These are phyloP conservation scores for Amphichorda felina DNA, from an alignment of 2,329 filamentous ascomycete genomes.

Conservation along the genomic window DNA sequence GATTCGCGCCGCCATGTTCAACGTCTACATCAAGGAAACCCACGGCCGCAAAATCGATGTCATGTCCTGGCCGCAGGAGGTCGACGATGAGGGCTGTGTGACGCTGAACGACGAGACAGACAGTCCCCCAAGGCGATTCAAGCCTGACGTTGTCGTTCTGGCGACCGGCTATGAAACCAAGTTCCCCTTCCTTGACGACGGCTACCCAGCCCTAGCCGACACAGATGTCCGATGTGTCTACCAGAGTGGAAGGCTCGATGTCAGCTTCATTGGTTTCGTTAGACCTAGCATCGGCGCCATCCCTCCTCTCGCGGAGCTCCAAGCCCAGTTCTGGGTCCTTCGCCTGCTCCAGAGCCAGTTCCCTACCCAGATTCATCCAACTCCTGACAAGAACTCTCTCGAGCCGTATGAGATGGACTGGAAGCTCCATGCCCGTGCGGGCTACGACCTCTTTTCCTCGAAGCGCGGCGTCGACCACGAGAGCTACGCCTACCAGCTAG, in stretches of 20 bases:
- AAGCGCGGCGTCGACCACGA: constrained; percentile 30
- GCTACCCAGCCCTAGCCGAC: constrained; percentile 31
- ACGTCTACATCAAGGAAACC: constrained; percentile 25
- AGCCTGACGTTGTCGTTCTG: constrained; percentile 31
- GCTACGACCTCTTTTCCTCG: constrained; percentile 18
- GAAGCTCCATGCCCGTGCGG: constrained; percentile 19
- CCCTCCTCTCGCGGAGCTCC: constrained; percentile 34
- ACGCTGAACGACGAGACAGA: constrained; percentile 18
- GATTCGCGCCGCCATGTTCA: constrained; percentile 23
- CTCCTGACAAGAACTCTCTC: constrained; percentile 12
- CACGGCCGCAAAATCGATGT: constrained; percentile 28
- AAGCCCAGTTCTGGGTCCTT: constrained; percentile 34
- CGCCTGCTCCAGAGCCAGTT: constrained; percentile 20
- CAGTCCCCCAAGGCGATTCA: constrained; percentile 12
- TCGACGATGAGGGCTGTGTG: constrained; percentile 23
- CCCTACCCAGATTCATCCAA: constrained; percentile 8
- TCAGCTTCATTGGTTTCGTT: constrained; percentile 35
- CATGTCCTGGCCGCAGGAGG: constrained; percentile 25
- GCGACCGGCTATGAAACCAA: constrained; percentile 32
- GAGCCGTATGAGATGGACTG: constrained; percentile 26
- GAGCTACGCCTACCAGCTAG: constrained; percentile 29
- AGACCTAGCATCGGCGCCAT: constrained; percentile 33
- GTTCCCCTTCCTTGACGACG: constrained; percentile 25
- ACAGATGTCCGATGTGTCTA: constrained; percentile 43
- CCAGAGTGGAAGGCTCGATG: constrained; percentile 19